These are phyloP conservation scores for Hordeum vulgare DNA, from an alignment of 176 grass and related monocot species.

Conservation along the genomic window MorexV3_pseudomolecules_assembly NC_058519.1:408283337-408283836, in stretches of 20 bases:
- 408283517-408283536: constrained; percentile 57
- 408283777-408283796: background rate
- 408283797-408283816: background rate
- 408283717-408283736: constrained; percentile 80
- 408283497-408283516: constrained; percentile 81
- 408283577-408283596: background rate
- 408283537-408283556: constrained; percentile 74
- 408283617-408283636: background rate
- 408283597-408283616: background rate
- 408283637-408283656: constrained; percentile 77
- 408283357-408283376: constrained; percentile 88
- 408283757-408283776: constrained; percentile 44
- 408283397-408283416: constrained; percentile 58
- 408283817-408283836: background rate
- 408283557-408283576: background rate
- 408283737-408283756: constrained; percentile 86
- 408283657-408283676: constrained; percentile 90
- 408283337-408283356: constrained; percentile 77
- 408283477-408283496: constrained; percentile 70
- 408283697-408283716: constrained; percentile 70
- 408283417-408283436: constrained; percentile 1
- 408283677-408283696: constrained; percentile 74
- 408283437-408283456: constrained; percentile 4
- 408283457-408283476: constrained; percentile 44
- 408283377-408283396: constrained; percentile 86